Evolutionary conservation across 768 basidiomycete species (phyloP).

Genomic region (Lactarius hengduanensis): DNA sequence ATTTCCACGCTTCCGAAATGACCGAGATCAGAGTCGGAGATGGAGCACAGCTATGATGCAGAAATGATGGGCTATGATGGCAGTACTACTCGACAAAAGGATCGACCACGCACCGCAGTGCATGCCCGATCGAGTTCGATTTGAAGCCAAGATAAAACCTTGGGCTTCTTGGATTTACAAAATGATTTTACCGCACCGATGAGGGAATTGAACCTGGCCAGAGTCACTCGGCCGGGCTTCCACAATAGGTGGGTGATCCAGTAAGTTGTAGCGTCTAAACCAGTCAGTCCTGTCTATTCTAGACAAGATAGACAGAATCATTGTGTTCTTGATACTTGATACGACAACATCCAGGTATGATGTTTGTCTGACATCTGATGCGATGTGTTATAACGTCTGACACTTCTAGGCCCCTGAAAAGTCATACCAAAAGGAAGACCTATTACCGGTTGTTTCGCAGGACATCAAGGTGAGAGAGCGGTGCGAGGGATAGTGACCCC

Average conservation of each 20-base stretch:
- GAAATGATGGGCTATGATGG: neutral
- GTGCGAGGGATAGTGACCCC: neutral
- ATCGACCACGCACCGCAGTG: no score
- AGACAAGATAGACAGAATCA: no score
- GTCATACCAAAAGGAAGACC: neutral
- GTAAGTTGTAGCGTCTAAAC: neutral
- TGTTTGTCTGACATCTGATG: neutral
- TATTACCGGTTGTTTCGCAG: neutral
- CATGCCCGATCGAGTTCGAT: neutral
- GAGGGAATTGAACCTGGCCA: neutral
- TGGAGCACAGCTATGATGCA: neutral
- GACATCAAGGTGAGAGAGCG: neutral
- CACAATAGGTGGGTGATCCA: neutral
- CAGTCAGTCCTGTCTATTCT: no score
- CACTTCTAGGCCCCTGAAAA: neutral
- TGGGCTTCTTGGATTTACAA: neutral
- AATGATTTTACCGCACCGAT: neutral
- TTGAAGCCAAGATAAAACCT: neutral
- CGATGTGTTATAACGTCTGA: no score
- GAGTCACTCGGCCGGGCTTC: neutral
- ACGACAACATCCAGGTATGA: neutral
- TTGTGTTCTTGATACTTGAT: no score
- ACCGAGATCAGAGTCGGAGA: neutral
- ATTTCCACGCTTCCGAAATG: neutral
- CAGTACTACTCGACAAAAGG: no score